Conservation (phyloP, 2,329 filamentous ascomycete species). For the Monosporascus cannonballus region DNA sequence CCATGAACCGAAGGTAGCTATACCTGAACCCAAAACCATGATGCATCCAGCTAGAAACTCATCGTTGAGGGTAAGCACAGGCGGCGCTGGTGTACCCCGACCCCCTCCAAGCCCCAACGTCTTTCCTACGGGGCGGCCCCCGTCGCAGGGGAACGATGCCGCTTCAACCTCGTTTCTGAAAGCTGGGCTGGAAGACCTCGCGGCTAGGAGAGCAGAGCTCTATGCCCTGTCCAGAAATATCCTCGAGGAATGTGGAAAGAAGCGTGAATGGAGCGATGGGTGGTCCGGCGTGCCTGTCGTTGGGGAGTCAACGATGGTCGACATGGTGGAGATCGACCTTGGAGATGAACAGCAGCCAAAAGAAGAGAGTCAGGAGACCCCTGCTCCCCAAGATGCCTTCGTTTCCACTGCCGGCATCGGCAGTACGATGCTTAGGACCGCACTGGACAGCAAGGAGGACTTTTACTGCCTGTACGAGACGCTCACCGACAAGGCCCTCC, state of each 20-base stretch:
- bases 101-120: slow-evolving; percentile 43
- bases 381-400: slow-evolving; percentile 6
- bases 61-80: slow-evolving; percentile 45
- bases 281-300: slow-evolving; percentile 59
- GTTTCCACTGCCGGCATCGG: slow-evolving; percentile 41
- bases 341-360: slow-evolving; percentile 34
- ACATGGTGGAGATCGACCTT: slow-evolving; percentile 54
- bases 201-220: slow-evolving; percentile 76
- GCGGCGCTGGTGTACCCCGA: slow-evolving; percentile 20
- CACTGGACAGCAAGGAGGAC: slow-evolving; percentile 53
- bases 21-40: slow-evolving; percentile 64
- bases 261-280: slow-evolving; percentile 68
- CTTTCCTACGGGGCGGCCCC: slow-evolving; percentile 42
- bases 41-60: slow-evolving; percentile 62
- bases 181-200: slow-evolving; percentile 70
- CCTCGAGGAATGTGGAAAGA: slow-evolving; percentile 66
- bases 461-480: slow-evolving; percentile 66
- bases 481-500: slow-evolving; percentile 77
- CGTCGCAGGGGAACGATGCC: slow-evolving; percentile 31
- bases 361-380: slow-evolving; percentile 15
- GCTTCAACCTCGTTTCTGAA: slow-evolving; percentile 47
- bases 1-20: slow-evolving; percentile 54
- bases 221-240: slow-evolving; percentile 74
- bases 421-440: slow-evolving; percentile 52
- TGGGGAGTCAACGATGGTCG: slow-evolving; percentile 34